Conservation (phyloP, 2,329 filamentous ascomycete species). For the Alternaria postmessia region DNA sequence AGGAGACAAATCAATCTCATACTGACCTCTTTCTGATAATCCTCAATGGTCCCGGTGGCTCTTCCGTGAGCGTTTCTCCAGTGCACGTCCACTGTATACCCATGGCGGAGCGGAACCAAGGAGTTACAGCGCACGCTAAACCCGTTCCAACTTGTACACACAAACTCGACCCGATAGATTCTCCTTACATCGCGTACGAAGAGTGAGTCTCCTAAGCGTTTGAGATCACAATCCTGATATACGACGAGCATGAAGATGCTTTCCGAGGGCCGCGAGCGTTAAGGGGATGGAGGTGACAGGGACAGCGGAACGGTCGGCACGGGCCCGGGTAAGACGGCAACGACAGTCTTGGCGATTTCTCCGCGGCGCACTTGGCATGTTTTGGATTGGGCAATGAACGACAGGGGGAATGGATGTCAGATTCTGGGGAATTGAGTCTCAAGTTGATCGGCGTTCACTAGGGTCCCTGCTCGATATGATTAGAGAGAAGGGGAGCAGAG, state of each 20-base stretch:
- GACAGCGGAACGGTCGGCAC: slow-evolving; percentile 2
- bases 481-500: background rate
- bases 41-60: background rate
- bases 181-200: background rate
- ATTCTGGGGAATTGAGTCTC: background rate
- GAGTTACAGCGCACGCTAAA: background rate
- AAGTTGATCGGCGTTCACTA: background rate
- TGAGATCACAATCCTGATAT: background rate
- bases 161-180: too few species aligned
- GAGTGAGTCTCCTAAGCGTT: background rate
- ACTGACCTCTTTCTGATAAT: background rate
- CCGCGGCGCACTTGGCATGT: slow-evolving; percentile 5
- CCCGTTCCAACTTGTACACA: background rate
- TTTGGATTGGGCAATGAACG: background rate
- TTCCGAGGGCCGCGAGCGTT: background rate
- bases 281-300: background rate
- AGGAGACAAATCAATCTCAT: too few species aligned
- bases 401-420: too few species aligned
- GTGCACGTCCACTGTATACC: background rate
- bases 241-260: background rate
- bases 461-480: background rate
- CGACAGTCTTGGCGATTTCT: slow-evolving; percentile 1
- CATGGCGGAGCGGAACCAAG: background rate
- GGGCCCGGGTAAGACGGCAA: background rate
- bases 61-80: background rate